Evolutionary conservation across 2,329 filamentous ascomycete species (phyloP), one percentile per base, ranked within the genome.

Genomic region (Raffaelea deltoideospora): DNA sequence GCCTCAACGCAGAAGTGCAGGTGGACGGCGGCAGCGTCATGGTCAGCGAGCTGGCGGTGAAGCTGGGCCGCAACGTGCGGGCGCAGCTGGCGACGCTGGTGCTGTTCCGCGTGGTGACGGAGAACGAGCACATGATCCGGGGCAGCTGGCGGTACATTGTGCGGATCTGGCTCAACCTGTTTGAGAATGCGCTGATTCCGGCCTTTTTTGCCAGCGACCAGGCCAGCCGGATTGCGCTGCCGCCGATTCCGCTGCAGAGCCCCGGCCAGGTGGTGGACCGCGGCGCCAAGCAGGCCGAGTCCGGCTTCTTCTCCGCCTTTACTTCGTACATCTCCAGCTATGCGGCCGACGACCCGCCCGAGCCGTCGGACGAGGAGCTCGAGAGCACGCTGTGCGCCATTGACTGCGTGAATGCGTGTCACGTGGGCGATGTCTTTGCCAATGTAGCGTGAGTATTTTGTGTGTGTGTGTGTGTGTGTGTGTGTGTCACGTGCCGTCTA

Each of bases 311-410:
- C 53, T 94, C 87, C 4, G 86, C 88, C 1, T 84, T 98, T 49
- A 92, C 88, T 1, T 93, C 83, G 5, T 98, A 96, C 50, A 86
- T 98, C 23, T 93, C 87, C n/a, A 96, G 88, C 55, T 96, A 98
- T 54, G 90, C 92, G 30, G 92, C 90, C 10, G 90, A 96, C 55
- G 90, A 98, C 51, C 90, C 90, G 11, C 90, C 90, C 0, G 90
- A 98, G 59, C 90, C 90, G 3, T 96, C 90, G 2, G 86, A 96
- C 45, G 88, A 96, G 53, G 90, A 98, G 54, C 68, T 98, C 22
- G 90, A 98, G 50, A 94, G 90, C 52, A 96, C 90, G 0, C 64
- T 98, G 10, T 90, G 83, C 53, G 88, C 90, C 1, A 82, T 95
- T 3, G 90, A 96, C 53, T 98, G 88, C 50, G 77, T 98, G 30